A percentile compares a stretch with the other conserved stretches of the same genome.
Evolutionary conservation across 1,284 basidiomycete genomes (phyloP).

Genomic region (Trichosporon coremiiforme): DNA sequence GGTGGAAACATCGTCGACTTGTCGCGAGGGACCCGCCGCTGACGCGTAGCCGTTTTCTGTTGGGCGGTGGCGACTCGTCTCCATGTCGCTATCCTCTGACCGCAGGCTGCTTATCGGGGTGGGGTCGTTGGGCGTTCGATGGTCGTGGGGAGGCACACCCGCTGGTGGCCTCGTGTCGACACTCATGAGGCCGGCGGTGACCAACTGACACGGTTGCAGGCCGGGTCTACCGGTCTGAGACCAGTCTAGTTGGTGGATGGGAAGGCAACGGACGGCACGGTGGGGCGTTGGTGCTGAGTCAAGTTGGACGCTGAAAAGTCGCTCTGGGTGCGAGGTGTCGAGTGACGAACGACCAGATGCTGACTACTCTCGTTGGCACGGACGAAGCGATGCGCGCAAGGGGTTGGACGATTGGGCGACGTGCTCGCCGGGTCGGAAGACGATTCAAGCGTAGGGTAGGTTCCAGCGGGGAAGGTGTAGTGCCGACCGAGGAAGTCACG

Average conservation of each 20-base stretch:
- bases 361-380: background rate
- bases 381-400: background rate
- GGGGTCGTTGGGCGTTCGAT: background rate
- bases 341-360: conserved; percentile 1
- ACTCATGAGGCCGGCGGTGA: background rate
- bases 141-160: conserved; percentile 6
- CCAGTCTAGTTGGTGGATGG: conserved; percentile 11
- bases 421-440: no score
- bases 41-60: background rate
- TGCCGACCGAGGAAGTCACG: background rate
- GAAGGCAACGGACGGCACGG: background rate
- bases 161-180: conserved; percentile 12
- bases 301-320: conserved; percentile 12
- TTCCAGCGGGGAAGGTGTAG: conserved; percentile 1
- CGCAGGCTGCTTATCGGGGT: conserved; percentile 12
- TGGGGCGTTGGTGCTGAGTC: background rate
- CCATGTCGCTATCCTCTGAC: conserved; percentile 9
- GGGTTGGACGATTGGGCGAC: background rate
- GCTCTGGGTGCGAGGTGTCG: background rate
- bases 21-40: background rate
- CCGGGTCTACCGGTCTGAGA: conserved; percentile 8
- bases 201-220: conserved; percentile 17
- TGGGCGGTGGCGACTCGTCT: background rate
- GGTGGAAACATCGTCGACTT: background rate
- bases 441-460: background rate